Conservation (phyloP, 2,329 filamentous ascomycete species). For the Chaetomium globosum region DNA sequence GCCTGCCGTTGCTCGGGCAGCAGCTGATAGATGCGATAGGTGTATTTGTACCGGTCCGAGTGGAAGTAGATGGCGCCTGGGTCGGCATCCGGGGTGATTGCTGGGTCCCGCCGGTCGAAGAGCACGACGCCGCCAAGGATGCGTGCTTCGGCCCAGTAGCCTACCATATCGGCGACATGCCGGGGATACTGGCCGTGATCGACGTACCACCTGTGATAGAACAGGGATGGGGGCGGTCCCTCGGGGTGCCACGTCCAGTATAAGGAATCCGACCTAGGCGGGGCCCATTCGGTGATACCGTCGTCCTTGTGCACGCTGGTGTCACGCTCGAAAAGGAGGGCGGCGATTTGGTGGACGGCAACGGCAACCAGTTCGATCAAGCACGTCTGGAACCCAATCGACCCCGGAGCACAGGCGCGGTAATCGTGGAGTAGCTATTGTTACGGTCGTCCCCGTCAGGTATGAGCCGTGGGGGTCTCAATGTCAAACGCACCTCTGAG, state of each 20-base stretch:
- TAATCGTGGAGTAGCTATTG: constrained; percentile 22
- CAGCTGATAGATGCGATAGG: constrained; percentile 37
- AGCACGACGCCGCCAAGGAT: constrained; percentile 36
- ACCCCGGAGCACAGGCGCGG: constrained; percentile 20
- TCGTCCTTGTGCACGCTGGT: constrained; percentile 25
- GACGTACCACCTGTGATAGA: constrained; percentile 29
- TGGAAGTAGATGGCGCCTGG: constrained; percentile 35
- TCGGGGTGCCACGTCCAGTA: constrained; percentile 10
- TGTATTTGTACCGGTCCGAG: constrained; percentile 23
- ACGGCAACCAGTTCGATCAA: constrained; percentile 34
- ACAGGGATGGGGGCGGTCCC: constrained; percentile 29
- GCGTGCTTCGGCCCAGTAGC: constrained; percentile 37
- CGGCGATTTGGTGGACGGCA: constrained; percentile 34
- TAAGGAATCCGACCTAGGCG: not conserved
- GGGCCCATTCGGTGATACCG: constrained; percentile 20
- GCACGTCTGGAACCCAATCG: constrained; percentile 30
- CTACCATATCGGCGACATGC: constrained; percentile 34
- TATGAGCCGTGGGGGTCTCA: not conserved
- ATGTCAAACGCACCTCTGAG: constrained; percentile 16
- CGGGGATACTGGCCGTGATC: constrained; percentile 34
- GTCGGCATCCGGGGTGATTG: constrained; percentile 10
- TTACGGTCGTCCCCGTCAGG: not conserved
- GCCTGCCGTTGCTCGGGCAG: constrained; percentile 34
- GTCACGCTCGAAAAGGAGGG: constrained; percentile 24
- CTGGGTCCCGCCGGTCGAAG: constrained; percentile 31